Evolutionary conservation across 371 early-diverging fungal species (phyloP).

Genomic region (Mucor circinelloides): DNA sequence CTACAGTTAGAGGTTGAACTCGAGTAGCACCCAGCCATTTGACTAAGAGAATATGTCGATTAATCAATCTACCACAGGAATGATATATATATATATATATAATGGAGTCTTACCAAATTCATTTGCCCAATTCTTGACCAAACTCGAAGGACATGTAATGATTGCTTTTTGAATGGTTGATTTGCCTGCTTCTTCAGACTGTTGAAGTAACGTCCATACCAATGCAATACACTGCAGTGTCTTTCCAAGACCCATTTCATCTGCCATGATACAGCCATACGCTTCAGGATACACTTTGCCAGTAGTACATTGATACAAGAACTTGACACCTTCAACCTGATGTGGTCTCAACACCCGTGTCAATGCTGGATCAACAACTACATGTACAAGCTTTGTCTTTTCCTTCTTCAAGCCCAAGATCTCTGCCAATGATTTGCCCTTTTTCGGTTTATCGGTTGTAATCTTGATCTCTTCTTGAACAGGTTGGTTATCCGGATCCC

Average conservation of each 20-base stretch:
- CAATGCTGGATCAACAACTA: conserved; percentile 84
- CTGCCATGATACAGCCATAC: conserved; percentile 94
- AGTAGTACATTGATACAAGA: conserved; percentile 91
- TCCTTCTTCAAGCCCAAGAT: conserved; percentile 59
- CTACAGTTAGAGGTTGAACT: conserved; percentile 78
- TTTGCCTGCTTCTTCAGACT: conserved; percentile 87
- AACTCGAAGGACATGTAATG: conserved; percentile 81
- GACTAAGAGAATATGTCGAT: conserved; percentile 26
- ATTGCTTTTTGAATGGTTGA: conserved; percentile 91
- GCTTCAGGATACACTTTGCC: conserved; percentile 69
- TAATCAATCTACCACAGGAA: not conserved
- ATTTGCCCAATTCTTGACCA: conserved; percentile 89
- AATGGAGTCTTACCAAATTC: conserved; percentile 57
- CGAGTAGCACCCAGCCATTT: conserved; percentile 92
- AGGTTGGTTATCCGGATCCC: conserved; percentile 69
- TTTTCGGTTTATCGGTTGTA: conserved; percentile 31
- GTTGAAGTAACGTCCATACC: conserved; percentile 92
- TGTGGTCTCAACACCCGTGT: conserved; percentile 90
- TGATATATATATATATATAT: not conserved
- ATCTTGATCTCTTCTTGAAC: conserved; percentile 38
- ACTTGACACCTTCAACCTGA: conserved; percentile 91
- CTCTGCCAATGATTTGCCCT: conserved; percentile 48
- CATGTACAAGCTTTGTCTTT: conserved; percentile 56
- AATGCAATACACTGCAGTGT: conserved; percentile 93
- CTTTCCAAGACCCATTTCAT: conserved; percentile 98